Conservation (phyloP, 1,284 basidiomycete species). For the Somion occarium region DNA sequence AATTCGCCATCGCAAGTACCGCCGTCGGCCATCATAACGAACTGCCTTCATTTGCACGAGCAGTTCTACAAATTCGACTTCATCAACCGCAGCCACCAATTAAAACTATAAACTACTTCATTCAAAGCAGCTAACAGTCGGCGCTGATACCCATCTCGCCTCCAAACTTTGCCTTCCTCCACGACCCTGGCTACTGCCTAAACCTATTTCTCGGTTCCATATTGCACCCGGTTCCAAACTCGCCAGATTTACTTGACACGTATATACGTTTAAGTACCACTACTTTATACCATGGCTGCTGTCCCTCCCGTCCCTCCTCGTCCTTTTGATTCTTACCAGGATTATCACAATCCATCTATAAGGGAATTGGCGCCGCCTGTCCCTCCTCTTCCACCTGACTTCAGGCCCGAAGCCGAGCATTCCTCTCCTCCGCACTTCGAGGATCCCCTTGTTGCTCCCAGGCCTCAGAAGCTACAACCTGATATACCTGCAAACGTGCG, state of each 20-base stretch:
- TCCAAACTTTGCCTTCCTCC: not conserved
- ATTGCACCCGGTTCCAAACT: too few species aligned
- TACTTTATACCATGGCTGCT: constrained; percentile 17
- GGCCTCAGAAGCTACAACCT: constrained; percentile 61
- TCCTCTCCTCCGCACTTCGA: constrained; percentile 43
- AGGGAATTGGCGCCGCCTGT: constrained; percentile 23
- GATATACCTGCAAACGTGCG: constrained; percentile 60
- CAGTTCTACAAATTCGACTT: too few species aligned
- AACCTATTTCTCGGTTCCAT: too few species aligned
- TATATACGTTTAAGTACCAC: too few species aligned
- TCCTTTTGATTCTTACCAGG: constrained; percentile 23
- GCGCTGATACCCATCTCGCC: not conserved
- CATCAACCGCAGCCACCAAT: too few species aligned
- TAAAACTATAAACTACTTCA: too few species aligned
- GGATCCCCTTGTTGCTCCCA: constrained; percentile 60
- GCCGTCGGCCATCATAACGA: too few species aligned
- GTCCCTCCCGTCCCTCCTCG: constrained; percentile 25
- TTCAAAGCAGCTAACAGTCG: not conserved
- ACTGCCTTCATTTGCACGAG: too few species aligned
- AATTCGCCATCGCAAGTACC: too few species aligned
- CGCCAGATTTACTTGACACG: too few species aligned
- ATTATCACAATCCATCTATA: constrained; percentile 4
- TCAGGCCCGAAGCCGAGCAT: constrained; percentile 20
- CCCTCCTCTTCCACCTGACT: constrained; percentile 39
- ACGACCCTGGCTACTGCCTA: too few species aligned